Evolutionary conservation across 441 rosid species (phyloP), one percentile per base, ranked within the genome.

Genomic region (Erodium texanum): DNA sequence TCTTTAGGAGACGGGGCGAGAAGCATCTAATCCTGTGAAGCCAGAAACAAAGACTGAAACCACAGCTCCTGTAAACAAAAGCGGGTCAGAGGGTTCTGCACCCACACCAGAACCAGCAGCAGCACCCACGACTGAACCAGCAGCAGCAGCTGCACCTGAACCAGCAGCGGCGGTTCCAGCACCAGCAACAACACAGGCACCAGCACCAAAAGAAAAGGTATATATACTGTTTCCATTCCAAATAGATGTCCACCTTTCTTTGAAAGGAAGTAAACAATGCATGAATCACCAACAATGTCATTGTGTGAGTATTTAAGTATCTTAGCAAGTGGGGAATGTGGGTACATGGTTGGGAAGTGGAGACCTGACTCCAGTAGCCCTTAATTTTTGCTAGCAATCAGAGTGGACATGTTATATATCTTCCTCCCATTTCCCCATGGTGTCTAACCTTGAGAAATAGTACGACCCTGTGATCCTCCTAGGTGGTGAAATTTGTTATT

Each of bases 111-210:
- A 7, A 38, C 45, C 45, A 7, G 62, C 68, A 67, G 48, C 88
- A 1, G 3, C 29, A 27, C 2, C 29, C 29, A 27, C 29, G 3
- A 1, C 29, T 1, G 29, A 27, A 3, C 29, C 29, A 38, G 43
- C 43, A 67, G 73, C 76, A 20, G 18, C 86, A 23, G 87, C 84
- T 79, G 79, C 71, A 72, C 71, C 78, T 1, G 89, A 85, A 18
- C 62, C 24, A 19, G 12, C 10, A 56, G 14, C 43, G 5, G 41
- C 43, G 14, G 43, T 14, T 34, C 38, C 38, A 38, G 43, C 43
- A 10, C 14, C 43, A 9, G 43, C 43, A 38, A 7, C 43, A 38
- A 38, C 43, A 9, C 43, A 38, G 43, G 43, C 43, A 38, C 43
- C 43, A 10, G 43, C 43, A 38, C 7, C 43, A 9, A 38, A 38